Evolutionary conservation across 257 asterid species (phyloP).

Genomic region (Euphrasia confusa): DNA sequence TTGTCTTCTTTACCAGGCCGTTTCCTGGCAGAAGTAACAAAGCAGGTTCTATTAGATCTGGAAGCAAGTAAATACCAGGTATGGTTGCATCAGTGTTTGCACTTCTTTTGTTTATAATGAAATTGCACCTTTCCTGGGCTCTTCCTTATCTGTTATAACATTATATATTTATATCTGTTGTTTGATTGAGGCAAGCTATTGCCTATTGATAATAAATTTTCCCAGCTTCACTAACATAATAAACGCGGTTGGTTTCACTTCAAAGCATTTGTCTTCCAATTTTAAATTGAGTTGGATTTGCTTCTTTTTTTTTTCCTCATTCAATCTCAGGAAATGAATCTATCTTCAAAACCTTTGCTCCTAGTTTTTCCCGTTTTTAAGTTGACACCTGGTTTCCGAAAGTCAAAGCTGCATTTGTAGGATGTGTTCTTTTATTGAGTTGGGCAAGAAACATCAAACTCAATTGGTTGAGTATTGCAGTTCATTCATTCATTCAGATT

Average conservation of each 20-base stretch:
- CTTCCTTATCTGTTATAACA: background rate
- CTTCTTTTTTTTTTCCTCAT: background rate
- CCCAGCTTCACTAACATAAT: constrained; percentile 14
- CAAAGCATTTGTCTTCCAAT: background rate
- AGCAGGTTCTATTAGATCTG: constrained; percentile 77
- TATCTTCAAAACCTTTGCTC: background rate
- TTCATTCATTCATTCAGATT: background rate
- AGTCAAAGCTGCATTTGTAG: background rate
- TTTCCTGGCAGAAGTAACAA: constrained; percentile 81
- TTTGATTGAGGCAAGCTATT: constrained; percentile 4
- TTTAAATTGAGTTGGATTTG: constrained; percentile 1
- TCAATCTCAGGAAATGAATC: background rate
- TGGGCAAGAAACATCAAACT: background rate
- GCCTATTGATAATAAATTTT: background rate
- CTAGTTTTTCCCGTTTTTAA: background rate
- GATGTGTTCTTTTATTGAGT: background rate
- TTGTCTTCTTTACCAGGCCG: constrained; percentile 57
- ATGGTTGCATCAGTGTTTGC: constrained; percentile 14
- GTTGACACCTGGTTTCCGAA: background rate
- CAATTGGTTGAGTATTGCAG: background rate
- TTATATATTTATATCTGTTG: background rate
- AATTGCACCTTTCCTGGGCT: constrained; percentile 9
- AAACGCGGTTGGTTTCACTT: background rate
- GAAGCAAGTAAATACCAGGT: constrained; percentile 96
- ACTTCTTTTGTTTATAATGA: background rate